phyloP scores from a whole-genome alignment of 2,329 filamentous ascomycete species.

The Capronia americana region DNA sequence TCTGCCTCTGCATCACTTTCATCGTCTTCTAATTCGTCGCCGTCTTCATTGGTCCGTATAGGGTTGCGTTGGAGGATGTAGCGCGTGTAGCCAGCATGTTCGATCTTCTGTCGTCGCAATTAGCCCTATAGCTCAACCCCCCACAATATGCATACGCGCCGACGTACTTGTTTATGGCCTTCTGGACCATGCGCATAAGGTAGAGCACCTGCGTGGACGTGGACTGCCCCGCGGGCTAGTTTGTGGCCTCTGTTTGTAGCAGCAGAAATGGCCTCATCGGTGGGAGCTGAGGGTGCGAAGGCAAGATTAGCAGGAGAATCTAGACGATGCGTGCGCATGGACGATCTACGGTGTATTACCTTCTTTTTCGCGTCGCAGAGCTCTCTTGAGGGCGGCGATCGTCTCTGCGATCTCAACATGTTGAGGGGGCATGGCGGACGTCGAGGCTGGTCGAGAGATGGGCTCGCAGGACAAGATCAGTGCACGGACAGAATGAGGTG shows the following conservation, averaged over 20 bases:
- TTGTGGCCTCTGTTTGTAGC: slow-evolving; percentile 68
- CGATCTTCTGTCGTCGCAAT: slow-evolving; percentile 57
- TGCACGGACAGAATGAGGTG: neutral
- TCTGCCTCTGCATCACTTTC: slow-evolving; percentile 66
- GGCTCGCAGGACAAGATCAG: neutral
- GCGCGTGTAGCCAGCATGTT: slow-evolving; percentile 67
- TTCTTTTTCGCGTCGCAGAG: slow-evolving; percentile 55
- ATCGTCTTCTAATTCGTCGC: slow-evolving; percentile 65
- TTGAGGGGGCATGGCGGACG: slow-evolving; percentile 38
- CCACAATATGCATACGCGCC: neutral
- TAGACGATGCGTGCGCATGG: neutral
- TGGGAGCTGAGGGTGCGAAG: slow-evolving; percentile 23
- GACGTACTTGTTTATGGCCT: slow-evolving; percentile 61
- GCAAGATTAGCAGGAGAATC: slow-evolving; percentile 16
- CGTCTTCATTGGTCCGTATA: slow-evolving; percentile 67
- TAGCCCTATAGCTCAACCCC: slow-evolving; percentile 13
- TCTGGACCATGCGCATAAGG: slow-evolving; percentile 58
- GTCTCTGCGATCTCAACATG: slow-evolving; percentile 56
- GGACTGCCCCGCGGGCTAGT: slow-evolving; percentile 63
- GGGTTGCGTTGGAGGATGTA: slow-evolving; percentile 66
- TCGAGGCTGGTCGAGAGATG: neutral
- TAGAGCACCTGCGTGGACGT: slow-evolving; percentile 62
- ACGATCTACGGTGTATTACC: slow-evolving; percentile 43
- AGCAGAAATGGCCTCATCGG: slow-evolving; percentile 61
- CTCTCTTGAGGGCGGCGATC: slow-evolving; percentile 61